Evolutionary conservation across 192 early-diverging fungal species (phyloP), one percentile per base, ranked within the genome.

Genomic region (Linnemannia hyalina): DNA sequence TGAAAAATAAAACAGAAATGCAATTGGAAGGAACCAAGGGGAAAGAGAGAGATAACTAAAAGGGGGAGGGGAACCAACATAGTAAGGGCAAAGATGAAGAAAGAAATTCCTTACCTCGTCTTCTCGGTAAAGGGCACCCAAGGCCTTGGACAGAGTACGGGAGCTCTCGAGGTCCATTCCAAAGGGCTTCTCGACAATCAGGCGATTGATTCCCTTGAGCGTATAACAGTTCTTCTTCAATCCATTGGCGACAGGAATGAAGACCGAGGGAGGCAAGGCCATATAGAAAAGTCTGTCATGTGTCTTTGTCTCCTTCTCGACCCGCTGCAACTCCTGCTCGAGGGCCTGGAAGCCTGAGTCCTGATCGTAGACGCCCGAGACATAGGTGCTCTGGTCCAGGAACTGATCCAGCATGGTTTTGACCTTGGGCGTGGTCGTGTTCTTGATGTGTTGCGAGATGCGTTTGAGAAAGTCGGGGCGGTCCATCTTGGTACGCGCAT

Each of bases 111-210:
- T 88, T 82, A 88, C 88, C 92, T 99, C 96, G 76, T 97, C 92
- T 77, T 98, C 97, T 60, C 91, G 80, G 92, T 95, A 98, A 68
- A 95, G 88, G 15, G 89, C 88, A n/a, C 93, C 93, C n/a, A 99
- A 90, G 20, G 92, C 91, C 40, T 82, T 75, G 55, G 90, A 92
- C 63, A 99, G 93, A 69, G 90, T 83, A 68, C 93, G 83, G 69
- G 94, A 94, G 57, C 93, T 95, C 68, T 95, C 95, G 13, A 93
- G 88, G 87, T 97, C 97, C 87, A 96, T 95, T 41, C 97, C 98
- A 92, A 98, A 99, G 8, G 98, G 98, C 90, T 99, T 99, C 80
- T 99, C 98, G 55, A 98, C 95, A 80, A 99, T 92, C 74, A 85
- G 74, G 29, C 96, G 93, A 91, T 97, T 98, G 52, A 90, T 90